These are phyloP conservation scores for Hypomontagnella submonticulosa DNA, from an alignment of 495 filamentous ascomycete species.

Conservation along the genomic window DNA sequence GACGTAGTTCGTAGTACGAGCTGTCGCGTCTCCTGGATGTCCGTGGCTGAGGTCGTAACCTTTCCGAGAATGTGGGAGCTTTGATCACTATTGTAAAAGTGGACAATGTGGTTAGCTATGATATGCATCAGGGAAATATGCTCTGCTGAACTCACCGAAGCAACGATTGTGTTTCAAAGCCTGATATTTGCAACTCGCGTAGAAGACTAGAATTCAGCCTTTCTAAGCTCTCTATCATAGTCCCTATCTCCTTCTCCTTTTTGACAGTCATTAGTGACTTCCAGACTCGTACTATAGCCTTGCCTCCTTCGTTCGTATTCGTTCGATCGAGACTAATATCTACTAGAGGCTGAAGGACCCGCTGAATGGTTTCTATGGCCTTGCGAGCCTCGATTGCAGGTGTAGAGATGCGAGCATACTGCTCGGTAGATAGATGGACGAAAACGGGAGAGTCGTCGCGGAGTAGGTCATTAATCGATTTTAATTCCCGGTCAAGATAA, in stretches of 20 bases:
- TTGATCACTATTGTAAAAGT: slow-evolving; percentile 6
- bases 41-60: slow-evolving; percentile 1
- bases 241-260: slow-evolving; percentile 8
- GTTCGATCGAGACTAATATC: background rate
- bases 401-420: slow-evolving; percentile 14
- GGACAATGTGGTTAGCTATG: background rate
- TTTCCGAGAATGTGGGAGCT: slow-evolving; percentile 2
- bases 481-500: slow-evolving; percentile 12
- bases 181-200: slow-evolving; percentile 10
- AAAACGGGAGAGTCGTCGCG: slow-evolving; percentile 7
- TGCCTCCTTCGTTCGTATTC: background rate
- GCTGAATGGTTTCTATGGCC: slow-evolving; percentile 8
- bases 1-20: background rate
- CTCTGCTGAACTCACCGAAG: slow-evolving; percentile 2
- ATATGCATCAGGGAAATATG: background rate
- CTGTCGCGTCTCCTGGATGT: slow-evolving; percentile 1
- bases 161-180: slow-evolving; percentile 13
- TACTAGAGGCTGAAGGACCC: background rate
- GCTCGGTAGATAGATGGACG: slow-evolving; percentile 1
- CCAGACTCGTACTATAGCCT: background rate
- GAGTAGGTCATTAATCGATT: slow-evolving; percentile 6
- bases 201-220: slow-evolving; percentile 10
- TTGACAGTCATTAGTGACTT: slow-evolving; percentile 1
- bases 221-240: slow-evolving; percentile 1
- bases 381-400: slow-evolving; percentile 18